Evolutionary conservation across 106 monocot genomes (phyloP).

Genomic region (Agapanthus africanus): DNA sequence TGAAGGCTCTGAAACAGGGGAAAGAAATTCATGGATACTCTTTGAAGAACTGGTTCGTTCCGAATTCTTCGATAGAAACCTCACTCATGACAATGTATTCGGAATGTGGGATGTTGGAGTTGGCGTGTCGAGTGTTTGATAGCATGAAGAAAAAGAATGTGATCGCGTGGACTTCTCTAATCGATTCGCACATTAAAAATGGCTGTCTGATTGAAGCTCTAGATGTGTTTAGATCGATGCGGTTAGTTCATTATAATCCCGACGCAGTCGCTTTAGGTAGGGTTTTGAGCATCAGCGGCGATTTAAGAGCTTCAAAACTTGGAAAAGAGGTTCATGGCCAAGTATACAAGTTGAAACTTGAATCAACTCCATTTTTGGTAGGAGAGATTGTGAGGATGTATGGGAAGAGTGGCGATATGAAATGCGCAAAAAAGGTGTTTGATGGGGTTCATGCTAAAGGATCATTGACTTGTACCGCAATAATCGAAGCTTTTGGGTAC

Average conservation of each 20-base stretch:
- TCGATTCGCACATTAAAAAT: conserved; percentile 70
- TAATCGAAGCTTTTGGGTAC: conserved; percentile 46
- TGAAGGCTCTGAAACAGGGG: conserved; percentile 60
- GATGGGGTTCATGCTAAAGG: conserved; percentile 31
- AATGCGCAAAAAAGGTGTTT: conserved; percentile 30
- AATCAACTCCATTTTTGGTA: conserved; percentile 21
- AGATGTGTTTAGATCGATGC: conserved; percentile 56
- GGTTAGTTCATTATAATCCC: conserved; percentile 27
- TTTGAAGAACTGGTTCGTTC: conserved; percentile 56
- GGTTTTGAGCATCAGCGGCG: conserved; percentile 37
- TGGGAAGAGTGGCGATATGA: conserved; percentile 41
- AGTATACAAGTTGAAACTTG: conserved; percentile 36
- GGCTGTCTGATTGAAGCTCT: conserved; percentile 33
- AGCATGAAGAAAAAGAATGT: conserved; percentile 54
- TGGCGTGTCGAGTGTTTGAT: conserved; percentile 55
- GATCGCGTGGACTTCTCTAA: conserved; percentile 78
- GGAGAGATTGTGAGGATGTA: conserved; percentile 43
- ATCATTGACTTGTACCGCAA: conserved; percentile 42
- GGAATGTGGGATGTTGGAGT: conserved; percentile 39
- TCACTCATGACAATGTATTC: conserved; percentile 74
- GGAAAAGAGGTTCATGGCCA: conserved; percentile 81
- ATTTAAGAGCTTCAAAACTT: conserved; percentile 35
- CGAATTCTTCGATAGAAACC: conserved; percentile 67
- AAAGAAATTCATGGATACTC: conserved; percentile 74
- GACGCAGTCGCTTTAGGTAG: conserved; percentile 58